Conservation (phyloP, 2,329 filamentous ascomycete species). For the Aspergillus clavatus region DNA sequence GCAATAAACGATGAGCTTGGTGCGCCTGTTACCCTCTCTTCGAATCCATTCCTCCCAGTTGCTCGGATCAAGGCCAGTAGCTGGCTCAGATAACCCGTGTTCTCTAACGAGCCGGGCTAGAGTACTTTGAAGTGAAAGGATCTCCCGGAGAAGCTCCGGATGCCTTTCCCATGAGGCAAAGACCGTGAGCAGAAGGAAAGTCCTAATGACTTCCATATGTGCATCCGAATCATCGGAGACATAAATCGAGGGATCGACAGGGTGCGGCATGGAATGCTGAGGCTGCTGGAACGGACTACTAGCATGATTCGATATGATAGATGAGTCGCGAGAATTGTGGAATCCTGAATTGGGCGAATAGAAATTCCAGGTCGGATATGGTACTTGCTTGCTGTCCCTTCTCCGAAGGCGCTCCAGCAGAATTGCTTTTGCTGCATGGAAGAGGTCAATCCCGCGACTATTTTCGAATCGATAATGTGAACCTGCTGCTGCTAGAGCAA, state of each 20-base stretch:
- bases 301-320: constrained; percentile 38
- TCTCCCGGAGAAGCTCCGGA: constrained; percentile 53
- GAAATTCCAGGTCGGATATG: constrained; percentile 41
- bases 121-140: constrained; percentile 53
- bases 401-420: constrained; percentile 49
- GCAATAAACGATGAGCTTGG: constrained; percentile 54
- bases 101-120: constrained; percentile 53
- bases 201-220: constrained; percentile 48
- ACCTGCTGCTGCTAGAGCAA: constrained; percentile 49
- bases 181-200: constrained; percentile 51
- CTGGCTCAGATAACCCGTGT: constrained; percentile 42
- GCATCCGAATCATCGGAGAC: constrained; percentile 41
- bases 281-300: constrained; percentile 43
- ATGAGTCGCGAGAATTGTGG: constrained; percentile 39
- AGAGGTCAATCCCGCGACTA: constrained; percentile 51
- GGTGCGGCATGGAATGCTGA: constrained; percentile 23
- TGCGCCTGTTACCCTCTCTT: constrained; percentile 51
- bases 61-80: constrained; percentile 38
- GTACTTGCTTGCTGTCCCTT: constrained; percentile 44
- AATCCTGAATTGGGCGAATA: constrained; percentile 34
- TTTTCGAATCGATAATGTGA: constrained; percentile 48
- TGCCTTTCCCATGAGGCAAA: constrained; percentile 58
- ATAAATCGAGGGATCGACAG: constrained; percentile 32
- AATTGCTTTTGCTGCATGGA: constrained; percentile 53
- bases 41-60: constrained; percentile 51